Evolutionary conservation across 768 basidiomycete species (phyloP).

Genomic region (Suillus subluteus): DNA sequence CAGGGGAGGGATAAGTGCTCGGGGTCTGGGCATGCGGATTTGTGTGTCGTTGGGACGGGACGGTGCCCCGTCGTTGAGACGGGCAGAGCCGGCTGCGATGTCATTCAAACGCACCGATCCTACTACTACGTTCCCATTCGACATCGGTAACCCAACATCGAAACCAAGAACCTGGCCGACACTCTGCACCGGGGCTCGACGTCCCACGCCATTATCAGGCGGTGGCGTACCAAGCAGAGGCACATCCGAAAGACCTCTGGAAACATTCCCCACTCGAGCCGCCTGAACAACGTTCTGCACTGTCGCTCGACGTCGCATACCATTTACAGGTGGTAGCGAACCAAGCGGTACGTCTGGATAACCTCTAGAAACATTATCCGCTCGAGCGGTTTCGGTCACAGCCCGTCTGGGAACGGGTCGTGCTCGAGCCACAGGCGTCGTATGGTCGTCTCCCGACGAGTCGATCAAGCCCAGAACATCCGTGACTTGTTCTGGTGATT

Average conservation of each 20-base stretch:
- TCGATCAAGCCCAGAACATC: slow-evolving; percentile 32
- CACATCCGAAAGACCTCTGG: slow-evolving; percentile 22
- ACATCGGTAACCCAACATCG: slow-evolving; percentile 16
- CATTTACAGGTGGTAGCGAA: slow-evolving; percentile 13
- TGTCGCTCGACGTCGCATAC: slow-evolving; percentile 20
- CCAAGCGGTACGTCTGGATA: slow-evolving; percentile 17
- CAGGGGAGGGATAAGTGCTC: slow-evolving; percentile 17
- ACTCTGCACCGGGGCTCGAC: slow-evolving; percentile 19
- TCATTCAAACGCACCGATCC: slow-evolving; percentile 13
- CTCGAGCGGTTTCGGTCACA: slow-evolving; percentile 23
- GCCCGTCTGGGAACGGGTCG: slow-evolving; percentile 28
- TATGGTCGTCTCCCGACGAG: slow-evolving; percentile 29
- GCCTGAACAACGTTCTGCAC: slow-evolving; percentile 20
- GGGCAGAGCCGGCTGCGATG: slow-evolving; percentile 11
- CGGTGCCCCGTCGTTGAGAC: not conserved
- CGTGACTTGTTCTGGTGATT: slow-evolving; percentile 29
- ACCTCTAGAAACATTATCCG: slow-evolving; percentile 15
- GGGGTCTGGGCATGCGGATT: slow-evolving; percentile 5
- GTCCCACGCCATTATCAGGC: slow-evolving; percentile 21
- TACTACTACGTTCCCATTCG: slow-evolving; percentile 17
- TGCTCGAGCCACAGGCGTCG: slow-evolving; percentile 27
- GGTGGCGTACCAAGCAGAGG: slow-evolving; percentile 14
- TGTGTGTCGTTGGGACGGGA: not conserved
- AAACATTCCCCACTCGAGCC: slow-evolving; percentile 18
- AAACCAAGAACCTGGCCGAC: slow-evolving; percentile 21